Conservation (phyloP, 441 rosid species). For the Mallotus repandus region DNA sequence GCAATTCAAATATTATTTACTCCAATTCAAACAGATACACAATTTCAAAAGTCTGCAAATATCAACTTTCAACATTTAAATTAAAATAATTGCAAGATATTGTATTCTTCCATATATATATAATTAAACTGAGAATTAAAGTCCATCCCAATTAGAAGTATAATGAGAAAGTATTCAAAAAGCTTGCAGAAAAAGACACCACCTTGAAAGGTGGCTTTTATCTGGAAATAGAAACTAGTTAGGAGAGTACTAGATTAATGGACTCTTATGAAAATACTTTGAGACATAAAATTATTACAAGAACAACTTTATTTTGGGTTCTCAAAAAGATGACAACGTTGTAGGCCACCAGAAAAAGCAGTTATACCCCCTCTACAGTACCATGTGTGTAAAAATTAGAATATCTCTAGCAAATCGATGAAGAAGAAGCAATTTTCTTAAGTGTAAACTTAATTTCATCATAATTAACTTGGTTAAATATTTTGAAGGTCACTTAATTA, state of each 20-base stretch:
- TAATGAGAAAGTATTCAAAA: background rate
- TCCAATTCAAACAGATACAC: no score
- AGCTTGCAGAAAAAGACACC: background rate
- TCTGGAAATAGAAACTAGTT: background rate
- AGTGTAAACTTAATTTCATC: no score
- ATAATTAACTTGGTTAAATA: no score
- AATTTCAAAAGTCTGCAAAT: no score
- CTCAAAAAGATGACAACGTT: constrained; percentile 21
- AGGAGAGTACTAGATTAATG: background rate
- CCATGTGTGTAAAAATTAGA: background rate
- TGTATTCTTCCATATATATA: background rate
- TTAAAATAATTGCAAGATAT: background rate
- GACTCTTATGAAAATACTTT: background rate
- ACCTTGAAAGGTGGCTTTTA: background rate
- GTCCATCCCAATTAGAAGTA: background rate
- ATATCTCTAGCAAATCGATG: constrained; percentile 14
- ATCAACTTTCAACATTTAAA: no score
- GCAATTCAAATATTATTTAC: no score
- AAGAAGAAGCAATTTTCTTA: background rate
- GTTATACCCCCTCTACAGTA: constrained; percentile 15
- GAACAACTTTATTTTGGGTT: constrained; percentile 1
- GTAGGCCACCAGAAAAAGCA: constrained; percentile 24
- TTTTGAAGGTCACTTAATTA: no score
- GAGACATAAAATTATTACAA: background rate
- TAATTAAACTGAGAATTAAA: background rate